phyloP scores from a whole-genome alignment of 495 filamentous ascomycete species.

The Annulohypoxylon bovei region DNA sequence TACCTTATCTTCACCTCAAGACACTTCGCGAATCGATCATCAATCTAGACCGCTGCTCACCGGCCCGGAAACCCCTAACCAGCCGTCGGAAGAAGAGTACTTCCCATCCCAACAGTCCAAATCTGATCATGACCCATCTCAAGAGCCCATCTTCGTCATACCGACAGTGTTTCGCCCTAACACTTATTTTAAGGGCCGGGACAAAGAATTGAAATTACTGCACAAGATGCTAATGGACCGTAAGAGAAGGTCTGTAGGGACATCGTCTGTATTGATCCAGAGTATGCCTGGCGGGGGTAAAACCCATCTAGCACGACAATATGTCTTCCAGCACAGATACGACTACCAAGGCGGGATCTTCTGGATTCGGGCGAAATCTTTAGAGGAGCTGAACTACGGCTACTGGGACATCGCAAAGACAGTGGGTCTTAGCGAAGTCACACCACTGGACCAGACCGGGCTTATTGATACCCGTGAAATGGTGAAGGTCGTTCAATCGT shows the following conservation, averaged over 20 bases:
- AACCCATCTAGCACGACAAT: constrained; percentile 83
- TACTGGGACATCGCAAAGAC: constrained; percentile 81
- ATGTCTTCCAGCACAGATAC: constrained; percentile 73
- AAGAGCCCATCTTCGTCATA: constrained; percentile 68
- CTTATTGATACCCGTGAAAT: constrained; percentile 62
- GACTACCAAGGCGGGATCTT: constrained; percentile 81
- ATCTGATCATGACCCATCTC: constrained; percentile 37
- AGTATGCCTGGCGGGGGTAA: constrained; percentile 83
- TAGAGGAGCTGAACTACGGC: constrained; percentile 69
- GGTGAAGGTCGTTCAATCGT: constrained; percentile 69
- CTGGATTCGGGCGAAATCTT: constrained; percentile 78
- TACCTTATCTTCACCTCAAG: constrained; percentile 44
- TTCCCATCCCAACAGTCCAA: constrained; percentile 46
- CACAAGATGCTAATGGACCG: constrained; percentile 73
- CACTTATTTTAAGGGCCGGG: constrained; percentile 76
- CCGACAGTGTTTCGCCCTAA: constrained; percentile 83
- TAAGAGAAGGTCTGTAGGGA: constrained; percentile 68
- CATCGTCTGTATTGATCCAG: constrained; percentile 74
- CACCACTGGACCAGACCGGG: constrained; percentile 45
- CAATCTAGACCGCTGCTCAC: constrained; percentile 46
- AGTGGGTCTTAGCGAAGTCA: constrained; percentile 62
- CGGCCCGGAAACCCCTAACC: constrained; percentile 34
- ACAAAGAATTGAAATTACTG: constrained; percentile 73
- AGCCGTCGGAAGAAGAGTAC: constrained; percentile 43
- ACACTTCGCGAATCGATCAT: constrained; percentile 42